These are phyloP conservation scores for Penicillium nucicola DNA, from an alignment of 495 filamentous ascomycete genomes.

Conservation along the genomic window DNA sequence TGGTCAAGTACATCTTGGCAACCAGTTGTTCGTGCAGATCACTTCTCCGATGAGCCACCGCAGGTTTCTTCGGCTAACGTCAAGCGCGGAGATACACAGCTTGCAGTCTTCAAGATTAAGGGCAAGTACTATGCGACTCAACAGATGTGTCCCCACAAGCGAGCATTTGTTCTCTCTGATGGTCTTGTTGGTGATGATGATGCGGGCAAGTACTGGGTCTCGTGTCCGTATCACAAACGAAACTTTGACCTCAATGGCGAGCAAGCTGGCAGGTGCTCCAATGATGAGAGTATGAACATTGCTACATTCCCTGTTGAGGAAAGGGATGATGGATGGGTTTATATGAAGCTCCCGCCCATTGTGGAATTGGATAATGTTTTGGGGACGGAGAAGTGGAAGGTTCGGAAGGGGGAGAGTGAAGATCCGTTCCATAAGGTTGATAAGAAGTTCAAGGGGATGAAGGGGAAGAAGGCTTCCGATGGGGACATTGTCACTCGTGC, in stretches of 20 bases:
- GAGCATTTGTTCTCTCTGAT: constrained; percentile 85
- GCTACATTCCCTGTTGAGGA: constrained; percentile 84
- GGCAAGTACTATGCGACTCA: constrained; percentile 87
- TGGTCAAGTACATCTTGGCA: constrained; percentile 83
- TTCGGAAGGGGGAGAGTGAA: constrained; percentile 66
- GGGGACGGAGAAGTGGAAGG: constrained; percentile 80
- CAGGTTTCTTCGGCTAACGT: constrained; percentile 66
- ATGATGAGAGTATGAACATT: constrained; percentile 74
- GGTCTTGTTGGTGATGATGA: constrained; percentile 79
- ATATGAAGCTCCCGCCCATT: constrained; percentile 79
- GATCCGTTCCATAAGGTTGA: constrained; percentile 70
- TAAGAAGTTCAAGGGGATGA: constrained; percentile 54
- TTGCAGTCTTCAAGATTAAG: constrained; percentile 84
- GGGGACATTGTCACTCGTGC: constrained; percentile 43
- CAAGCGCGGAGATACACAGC: constrained; percentile 88
- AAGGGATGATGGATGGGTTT: constrained; percentile 76
- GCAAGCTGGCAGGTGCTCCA: constrained; percentile 69
- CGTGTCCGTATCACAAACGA: constrained; percentile 89
- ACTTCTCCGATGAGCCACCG: constrained; percentile 68
- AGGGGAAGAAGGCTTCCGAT: constrained; percentile 54
- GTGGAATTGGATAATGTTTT: constrained; percentile 82
- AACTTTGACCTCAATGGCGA: constrained; percentile 77
- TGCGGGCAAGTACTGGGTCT: constrained; percentile 70
- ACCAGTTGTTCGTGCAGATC: constrained; percentile 68
- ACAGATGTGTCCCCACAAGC: constrained; percentile 98